A percentile compares a stretch with the other conserved stretches of the same genome.
phyloP scores from a whole-genome alignment of 176 grass and related monocot genomes.

The Hsuehochloa calcarea region DNA sequence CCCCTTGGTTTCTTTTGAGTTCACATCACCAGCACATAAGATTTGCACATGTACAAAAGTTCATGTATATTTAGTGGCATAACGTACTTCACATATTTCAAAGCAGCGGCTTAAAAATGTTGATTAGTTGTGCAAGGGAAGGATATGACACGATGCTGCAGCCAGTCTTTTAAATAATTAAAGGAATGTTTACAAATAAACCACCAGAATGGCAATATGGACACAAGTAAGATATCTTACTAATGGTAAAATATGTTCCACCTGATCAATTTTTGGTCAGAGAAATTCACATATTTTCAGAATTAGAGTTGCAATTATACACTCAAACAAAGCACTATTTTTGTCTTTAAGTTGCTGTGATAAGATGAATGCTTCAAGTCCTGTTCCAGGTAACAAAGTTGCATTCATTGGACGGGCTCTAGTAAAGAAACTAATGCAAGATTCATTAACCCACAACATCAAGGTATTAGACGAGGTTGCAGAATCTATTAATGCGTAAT shows the following conservation, averaged over 20 bases:
- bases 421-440: neutral
- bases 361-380: neutral
- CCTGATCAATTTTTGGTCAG: neutral
- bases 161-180: neutral
- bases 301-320: neutral
- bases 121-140: neutral
- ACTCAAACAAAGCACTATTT: neutral
- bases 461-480: neutral
- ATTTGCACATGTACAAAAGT: neutral
- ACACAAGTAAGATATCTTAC: neutral
- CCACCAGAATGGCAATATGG: neutral
- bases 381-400: neutral
- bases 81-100: neutral
- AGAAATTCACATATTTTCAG: neutral
- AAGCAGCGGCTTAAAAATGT: neutral
- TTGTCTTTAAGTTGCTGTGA: neutral
- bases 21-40: neutral
- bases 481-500: neutral
- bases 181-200: neutral
- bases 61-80: neutral
- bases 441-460: neutral
- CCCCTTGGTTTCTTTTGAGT: constrained; percentile 7
- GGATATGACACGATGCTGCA: neutral
- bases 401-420: neutral
- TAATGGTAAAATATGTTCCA: neutral